phyloP scores from a whole-genome alignment of 2,329 filamentous ascomycete genomes.

The Triangularia setosa region DNA sequence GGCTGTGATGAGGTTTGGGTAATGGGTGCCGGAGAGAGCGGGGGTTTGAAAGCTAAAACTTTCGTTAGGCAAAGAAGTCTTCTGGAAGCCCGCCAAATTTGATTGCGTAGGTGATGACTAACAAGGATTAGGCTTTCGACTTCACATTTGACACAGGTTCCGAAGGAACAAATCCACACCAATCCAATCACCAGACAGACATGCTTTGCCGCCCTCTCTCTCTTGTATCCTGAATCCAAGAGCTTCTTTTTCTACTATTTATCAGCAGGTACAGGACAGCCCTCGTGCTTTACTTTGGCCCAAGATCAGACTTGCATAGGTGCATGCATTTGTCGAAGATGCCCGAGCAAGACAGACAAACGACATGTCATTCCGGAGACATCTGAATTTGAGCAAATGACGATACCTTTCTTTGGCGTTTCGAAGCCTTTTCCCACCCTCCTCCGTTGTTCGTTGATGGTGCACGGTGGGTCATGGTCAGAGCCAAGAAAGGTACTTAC shows the following conservation, averaged over 20 bases:
- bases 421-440: background rate
- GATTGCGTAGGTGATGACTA: background rate
- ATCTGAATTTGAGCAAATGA: too few species aligned
- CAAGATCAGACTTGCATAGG: background rate
- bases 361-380: background rate
- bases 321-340: background rate
- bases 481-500: background rate
- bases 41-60: background rate
- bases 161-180: background rate
- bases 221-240: background rate
- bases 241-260: background rate
- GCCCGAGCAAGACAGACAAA: background rate
- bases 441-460: background rate
- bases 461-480: background rate
- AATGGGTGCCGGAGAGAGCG: background rate
- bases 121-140: background rate
- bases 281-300: background rate
- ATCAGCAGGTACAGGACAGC: background rate
- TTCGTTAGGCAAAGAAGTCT: slow-evolving; percentile 12
- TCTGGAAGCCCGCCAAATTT: slow-evolving; percentile 12
- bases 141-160: background rate
- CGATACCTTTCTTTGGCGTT: too few species aligned
- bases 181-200: background rate
- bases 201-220: too few species aligned
- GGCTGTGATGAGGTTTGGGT: background rate